Conservation (phyloP, 352 stramenopile genomes). For the Globisporangium alternatum region DNA sequence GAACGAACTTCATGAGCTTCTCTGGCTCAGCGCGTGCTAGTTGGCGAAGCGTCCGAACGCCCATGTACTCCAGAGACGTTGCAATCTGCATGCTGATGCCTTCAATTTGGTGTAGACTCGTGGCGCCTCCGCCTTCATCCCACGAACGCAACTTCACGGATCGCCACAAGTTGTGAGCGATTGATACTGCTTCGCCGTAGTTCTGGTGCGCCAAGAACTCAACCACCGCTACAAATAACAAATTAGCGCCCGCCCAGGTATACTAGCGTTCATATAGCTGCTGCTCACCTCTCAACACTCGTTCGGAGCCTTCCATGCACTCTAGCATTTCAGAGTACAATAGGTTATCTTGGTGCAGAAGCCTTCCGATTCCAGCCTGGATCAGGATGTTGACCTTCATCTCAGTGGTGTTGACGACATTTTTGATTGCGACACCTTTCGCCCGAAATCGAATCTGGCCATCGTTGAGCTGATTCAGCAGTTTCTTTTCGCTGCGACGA, state of each 20-base stretch:
- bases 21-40: slow-evolving; percentile 20
- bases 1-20: slow-evolving; percentile 19
- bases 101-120: slow-evolving; percentile 21
- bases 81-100: slow-evolving; percentile 17
- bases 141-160: slow-evolving; percentile 27
- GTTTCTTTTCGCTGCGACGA: slow-evolving; percentile 28
- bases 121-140: slow-evolving; percentile 20
- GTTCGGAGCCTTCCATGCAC: slow-evolving; percentile 17
- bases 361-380: slow-evolving; percentile 29
- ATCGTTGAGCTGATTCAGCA: slow-evolving; percentile 28
- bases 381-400: slow-evolving; percentile 37
- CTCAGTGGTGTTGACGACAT: slow-evolving; percentile 10
- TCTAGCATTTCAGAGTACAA: slow-evolving; percentile 22
- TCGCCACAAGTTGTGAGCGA: slow-evolving; percentile 22
- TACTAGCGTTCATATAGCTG: too few relatives aligned
- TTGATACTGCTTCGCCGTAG: slow-evolving; percentile 16
- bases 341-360: slow-evolving; percentile 8
- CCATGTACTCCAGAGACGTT: slow-evolving; percentile 27
- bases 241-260: neutral
- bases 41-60: slow-evolving; percentile 24
- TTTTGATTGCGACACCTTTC: slow-evolving; percentile 10
- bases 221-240: slow-evolving; percentile 11
- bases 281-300: slow-evolving; percentile 29
- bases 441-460: slow-evolving; percentile 17
- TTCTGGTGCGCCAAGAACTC: slow-evolving; percentile 20